Percentiles rank a stretch among this genome's conserved stretches.
phyloP scores from a whole-genome alignment of 2,329 filamentous ascomycete species.

The Pseudopithomyces chartarum region DNA sequence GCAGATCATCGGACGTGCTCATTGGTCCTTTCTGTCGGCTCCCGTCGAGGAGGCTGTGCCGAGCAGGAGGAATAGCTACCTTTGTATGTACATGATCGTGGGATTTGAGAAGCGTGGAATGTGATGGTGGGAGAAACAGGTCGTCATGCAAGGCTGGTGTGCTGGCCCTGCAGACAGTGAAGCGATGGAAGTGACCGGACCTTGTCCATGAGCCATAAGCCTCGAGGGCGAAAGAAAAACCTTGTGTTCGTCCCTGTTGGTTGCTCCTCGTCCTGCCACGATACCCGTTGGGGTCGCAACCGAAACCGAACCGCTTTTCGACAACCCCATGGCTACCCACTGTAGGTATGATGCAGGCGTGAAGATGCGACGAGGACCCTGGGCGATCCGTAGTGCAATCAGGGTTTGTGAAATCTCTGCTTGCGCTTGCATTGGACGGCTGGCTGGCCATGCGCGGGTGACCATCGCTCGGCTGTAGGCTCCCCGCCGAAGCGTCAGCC shows the following conservation, averaged over 20 bases:
- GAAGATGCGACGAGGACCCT: neutral
- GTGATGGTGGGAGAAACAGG: neutral
- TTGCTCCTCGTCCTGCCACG: too few relatives aligned
- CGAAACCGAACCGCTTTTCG: neutral
- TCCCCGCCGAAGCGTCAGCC: constrained; percentile 21
- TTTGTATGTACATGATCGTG: too few relatives aligned
- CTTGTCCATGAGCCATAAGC: neutral
- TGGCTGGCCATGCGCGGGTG: constrained; percentile 15
- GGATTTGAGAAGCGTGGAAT: neutral
- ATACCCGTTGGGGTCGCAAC: too few relatives aligned
- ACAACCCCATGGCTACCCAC: neutral
- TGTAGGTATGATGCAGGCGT: neutral
- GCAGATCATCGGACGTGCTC: neutral
- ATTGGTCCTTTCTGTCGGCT: neutral
- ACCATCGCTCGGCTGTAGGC: constrained; percentile 18
- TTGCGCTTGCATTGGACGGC: constrained; percentile 15
- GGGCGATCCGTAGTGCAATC: neutral
- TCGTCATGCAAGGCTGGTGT: neutral
- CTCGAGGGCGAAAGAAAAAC: neutral
- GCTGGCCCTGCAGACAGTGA: neutral
- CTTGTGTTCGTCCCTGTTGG: too few relatives aligned
- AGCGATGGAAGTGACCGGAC: neutral
- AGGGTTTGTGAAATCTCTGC: constrained; percentile 12
- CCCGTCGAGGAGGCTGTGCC: neutral
- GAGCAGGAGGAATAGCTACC: neutral